Evolutionary conservation across 768 basidiomycete species (phyloP), one percentile per base, ranked within the genome.

Genomic region (Tylopilus sp.): DNA sequence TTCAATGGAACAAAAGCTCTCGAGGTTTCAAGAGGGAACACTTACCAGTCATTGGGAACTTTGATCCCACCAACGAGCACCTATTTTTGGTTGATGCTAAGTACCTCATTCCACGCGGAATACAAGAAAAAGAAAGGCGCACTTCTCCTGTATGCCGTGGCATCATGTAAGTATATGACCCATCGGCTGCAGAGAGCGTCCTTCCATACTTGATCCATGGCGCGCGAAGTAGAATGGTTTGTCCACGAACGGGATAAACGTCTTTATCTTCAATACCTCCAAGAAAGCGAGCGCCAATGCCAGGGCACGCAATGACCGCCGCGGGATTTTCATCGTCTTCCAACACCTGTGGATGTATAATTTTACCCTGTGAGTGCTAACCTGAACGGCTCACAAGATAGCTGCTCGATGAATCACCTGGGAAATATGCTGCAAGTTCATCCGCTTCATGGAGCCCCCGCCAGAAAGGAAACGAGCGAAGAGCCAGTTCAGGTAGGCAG

Each of bases 291-390:
- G 81, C 78, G 4, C 81, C 81, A 21, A 94, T 67, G 0, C 91
- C 91, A 0, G 81, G 76, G 58, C 89, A 92, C 11, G 86, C 80
- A 6, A 93, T 66, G 1, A 92, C 63, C 0, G 83, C 88, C 2
- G 25, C 55, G 10, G 61, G 63, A 19, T 55, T 51, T 6, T 19
- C 52, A 2, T 42, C 42, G 11, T 49, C 11, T 0, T 56, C 57
- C n/a, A 62, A 48, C 6, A 57, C 64, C 64, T 65, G 43, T 11
- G 9, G 16, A 44, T 29, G 3, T 4, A 19, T 45, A 25, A 19
- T 48, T 34, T 38, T 0, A 4, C 6, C 33, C 22, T 14, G 47
- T 43, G 38, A 11, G 13, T 24, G 4, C 26, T 8, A 14, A 37
- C 12, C 7, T 10, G 10, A 22, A 34, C n/a, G 10, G 13, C 21